Base-by-base conservation (phyloP, 2,329 filamentous ascomycete genomes). In the Nemania bipapillata region DNA sequence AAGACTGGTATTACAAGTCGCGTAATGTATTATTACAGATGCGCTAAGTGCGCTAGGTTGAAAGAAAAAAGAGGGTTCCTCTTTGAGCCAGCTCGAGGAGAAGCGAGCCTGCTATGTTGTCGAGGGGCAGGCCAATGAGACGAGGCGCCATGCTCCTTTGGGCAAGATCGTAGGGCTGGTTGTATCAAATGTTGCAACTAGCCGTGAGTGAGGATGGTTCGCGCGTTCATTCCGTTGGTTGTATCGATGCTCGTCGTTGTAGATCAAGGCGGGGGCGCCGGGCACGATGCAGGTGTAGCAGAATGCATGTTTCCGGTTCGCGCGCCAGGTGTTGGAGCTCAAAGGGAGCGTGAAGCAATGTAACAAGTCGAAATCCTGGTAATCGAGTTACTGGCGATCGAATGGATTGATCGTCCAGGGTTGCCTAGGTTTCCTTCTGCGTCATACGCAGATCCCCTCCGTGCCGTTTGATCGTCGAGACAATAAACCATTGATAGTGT, bases 51-150 rank as follows among this genome's bases (percentile, higher is more conserved):
- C 70, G 72, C 70, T 32, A 53, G 64, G 62, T 68, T 65, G 62
- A 72, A 71, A 71, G 69, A 74, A 71, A 68, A 74, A 72, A 54
- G 63, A 57, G 69, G 67, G 64, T 55, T 71, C 64, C 73, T 69
- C 68, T 61, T 65, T 66, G 74, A 77, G 74, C 75, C 76, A 76
- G 76, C 76, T 77, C 75, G 49, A 65, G 59, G 63, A 67, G 55
- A 66, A 52, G 49, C 47, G 65, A 62, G 69, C 60, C 59, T 63
- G 22, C 55, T 45, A 24, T 66, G 50, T 53, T 59, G 49, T 49
- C 54, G 26, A 59, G 65, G 50, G 50, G 42, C 11, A 53, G 56
- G 40, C 30, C 49, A 54, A 56, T 54, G 52, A 49, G 45, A 57
- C 12, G 61, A 15, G 49, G 53, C 24, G 47, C 57, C 47, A 53